These are phyloP conservation scores for Tetrapisispora arboricola DNA, from an alignment of 805 yeast genomes.

Conservation along the genomic window DNA sequence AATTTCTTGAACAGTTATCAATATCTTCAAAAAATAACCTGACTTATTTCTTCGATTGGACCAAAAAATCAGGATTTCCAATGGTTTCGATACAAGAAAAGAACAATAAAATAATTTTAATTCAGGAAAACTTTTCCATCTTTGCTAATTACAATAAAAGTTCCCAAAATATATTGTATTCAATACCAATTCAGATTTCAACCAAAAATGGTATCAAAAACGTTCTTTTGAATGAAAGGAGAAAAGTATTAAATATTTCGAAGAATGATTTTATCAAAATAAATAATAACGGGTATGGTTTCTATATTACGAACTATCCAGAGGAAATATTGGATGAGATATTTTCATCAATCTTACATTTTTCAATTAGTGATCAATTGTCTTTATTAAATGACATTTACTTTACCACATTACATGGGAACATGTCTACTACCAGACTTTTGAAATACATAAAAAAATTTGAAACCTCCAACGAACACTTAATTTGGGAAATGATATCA, in stretches of 20 bases:
- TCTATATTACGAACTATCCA: constrained; percentile 63
- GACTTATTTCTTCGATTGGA: constrained; percentile 69
- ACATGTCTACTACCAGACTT: constrained; percentile 49
- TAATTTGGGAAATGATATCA: constrained; percentile 57
- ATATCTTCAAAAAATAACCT: constrained; percentile 67
- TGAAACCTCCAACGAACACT: constrained; percentile 50
- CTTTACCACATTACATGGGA: constrained; percentile 60
- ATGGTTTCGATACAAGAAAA: constrained; percentile 55
- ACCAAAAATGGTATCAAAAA: constrained; percentile 52
- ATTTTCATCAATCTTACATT: constrained; percentile 44
- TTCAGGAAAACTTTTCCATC: constrained; percentile 60
- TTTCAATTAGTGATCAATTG: constrained; percentile 66
- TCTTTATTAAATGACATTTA: constrained; percentile 72
- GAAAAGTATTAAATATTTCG: constrained; percentile 35
- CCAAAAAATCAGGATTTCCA: constrained; percentile 69
- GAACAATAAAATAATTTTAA: constrained; percentile 40
- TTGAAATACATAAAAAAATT: constrained; percentile 49
- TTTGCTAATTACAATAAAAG: constrained; percentile 66
- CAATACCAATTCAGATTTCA: constrained; percentile 55
- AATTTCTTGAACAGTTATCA: constrained; percentile 63
- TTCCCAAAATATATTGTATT: constrained; percentile 63
- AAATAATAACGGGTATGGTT: constrained; percentile 65
- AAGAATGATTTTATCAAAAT: constrained; percentile 47
- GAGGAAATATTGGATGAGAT: constrained; percentile 59
- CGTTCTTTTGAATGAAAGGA: constrained; percentile 43